Percentiles rank a stretch among this genome's conserved stretches.
phyloP scores from a whole-genome alignment of 495 filamentous ascomycete species.

The Aspergillus panamensis region DNA sequence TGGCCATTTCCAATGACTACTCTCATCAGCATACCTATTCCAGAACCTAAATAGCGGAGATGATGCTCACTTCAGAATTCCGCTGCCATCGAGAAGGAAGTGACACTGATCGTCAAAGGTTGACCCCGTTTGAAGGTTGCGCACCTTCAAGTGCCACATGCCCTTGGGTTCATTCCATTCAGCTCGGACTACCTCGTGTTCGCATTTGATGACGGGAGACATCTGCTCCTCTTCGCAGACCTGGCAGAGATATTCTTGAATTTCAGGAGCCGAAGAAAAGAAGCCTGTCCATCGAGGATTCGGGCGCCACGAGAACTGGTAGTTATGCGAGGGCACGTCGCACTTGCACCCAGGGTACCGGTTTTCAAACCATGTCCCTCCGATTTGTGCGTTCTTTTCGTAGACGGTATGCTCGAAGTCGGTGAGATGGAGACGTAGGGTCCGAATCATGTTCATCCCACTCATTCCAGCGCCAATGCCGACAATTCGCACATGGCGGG shows the following conservation, averaged over 20 bases:
- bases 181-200: constrained; percentile 30
- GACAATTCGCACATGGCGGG: constrained; percentile 30
- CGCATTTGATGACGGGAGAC: constrained; percentile 33
- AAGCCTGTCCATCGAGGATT: constrained; percentile 37
- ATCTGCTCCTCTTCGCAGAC: constrained; percentile 39
- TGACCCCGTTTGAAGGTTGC: constrained; percentile 20
- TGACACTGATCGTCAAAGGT: constrained; percentile 30
- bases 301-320: constrained; percentile 31
- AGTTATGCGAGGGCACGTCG: constrained; percentile 30
- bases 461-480: constrained; percentile 40
- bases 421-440: constrained; percentile 32
- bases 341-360: constrained; percentile 53
- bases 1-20: constrained; percentile 52
- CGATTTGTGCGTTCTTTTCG: constrained; percentile 44
- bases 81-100: constrained; percentile 46
- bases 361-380: constrained; percentile 59
- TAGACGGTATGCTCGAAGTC: constrained; percentile 38
- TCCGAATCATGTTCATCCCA: constrained; percentile 37
- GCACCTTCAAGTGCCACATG: constrained; percentile 44
- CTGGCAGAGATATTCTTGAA: constrained; percentile 51
- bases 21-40: no score
- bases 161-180: constrained; percentile 36
- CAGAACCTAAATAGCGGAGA: no score
- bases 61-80: constrained; percentile 45
- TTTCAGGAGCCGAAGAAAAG: constrained; percentile 35